These are phyloP conservation scores for Kernera saxatilis DNA, from an alignment of 345 rosid genomes.

Conservation along the genomic window DNA sequence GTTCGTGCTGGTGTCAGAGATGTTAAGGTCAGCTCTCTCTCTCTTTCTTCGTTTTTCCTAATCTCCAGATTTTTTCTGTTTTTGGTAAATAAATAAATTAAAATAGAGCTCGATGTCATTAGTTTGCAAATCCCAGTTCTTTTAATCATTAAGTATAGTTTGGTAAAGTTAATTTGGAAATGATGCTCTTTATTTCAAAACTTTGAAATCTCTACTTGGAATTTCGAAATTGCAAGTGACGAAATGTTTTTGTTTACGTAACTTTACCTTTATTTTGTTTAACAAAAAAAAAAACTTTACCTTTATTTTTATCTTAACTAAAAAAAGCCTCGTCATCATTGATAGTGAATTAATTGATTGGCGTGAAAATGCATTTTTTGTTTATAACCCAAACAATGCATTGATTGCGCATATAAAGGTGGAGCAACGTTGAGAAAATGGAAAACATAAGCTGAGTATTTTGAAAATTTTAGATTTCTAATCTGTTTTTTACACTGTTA, in stretches of 20 bases:
- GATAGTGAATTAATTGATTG: background rate
- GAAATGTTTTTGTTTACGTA: background rate
- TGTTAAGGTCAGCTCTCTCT: constrained; percentile 45
- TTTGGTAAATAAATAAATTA: background rate
- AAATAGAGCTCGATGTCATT: background rate
- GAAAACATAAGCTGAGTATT: background rate
- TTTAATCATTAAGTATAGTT: background rate
- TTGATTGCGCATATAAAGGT: constrained; percentile 1
- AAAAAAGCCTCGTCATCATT: background rate
- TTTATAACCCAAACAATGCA: background rate
- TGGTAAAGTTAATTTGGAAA: background rate
- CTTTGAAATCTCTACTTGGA: background rate
- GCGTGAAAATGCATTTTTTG: background rate
- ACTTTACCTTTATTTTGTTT: background rate
- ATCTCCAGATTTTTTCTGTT: background rate
- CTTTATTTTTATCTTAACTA: background rate
- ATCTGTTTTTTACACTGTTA: background rate
- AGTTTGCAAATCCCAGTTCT: background rate
- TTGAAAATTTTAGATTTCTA: background rate
- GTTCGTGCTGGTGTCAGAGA: constrained; percentile 44
- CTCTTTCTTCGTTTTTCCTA: background rate
- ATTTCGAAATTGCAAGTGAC: background rate
- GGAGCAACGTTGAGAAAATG: background rate
- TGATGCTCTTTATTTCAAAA: background rate
- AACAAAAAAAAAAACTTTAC: background rate